phyloP scores from a whole-genome alignment of 176 grass and related monocot genomes.

The Bothriochloa decipiens region DNA sequence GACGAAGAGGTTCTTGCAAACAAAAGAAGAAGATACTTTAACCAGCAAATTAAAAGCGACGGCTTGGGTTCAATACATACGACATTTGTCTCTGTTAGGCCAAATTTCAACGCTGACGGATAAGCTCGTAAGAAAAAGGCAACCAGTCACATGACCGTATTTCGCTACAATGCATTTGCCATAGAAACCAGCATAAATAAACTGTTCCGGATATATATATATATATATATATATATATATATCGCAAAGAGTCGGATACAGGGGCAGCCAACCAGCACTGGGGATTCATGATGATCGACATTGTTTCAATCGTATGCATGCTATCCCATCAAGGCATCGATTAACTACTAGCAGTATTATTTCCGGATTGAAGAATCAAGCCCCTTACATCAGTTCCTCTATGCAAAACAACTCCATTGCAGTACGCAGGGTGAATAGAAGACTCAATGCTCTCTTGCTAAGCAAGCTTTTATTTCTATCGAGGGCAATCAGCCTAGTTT shows the following conservation, averaged over 20 bases:
- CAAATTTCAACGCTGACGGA: slow-evolving; percentile 31
- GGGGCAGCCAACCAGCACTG: too few relatives aligned
- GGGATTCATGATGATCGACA: not conserved
- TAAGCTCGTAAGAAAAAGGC: slow-evolving; percentile 17
- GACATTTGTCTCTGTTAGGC: slow-evolving; percentile 22
- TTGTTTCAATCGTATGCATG: not conserved
- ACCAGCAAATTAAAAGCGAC: not conserved
- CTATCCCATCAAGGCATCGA: not conserved
- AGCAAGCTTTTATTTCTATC: too few relatives aligned
- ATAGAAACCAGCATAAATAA: not conserved
- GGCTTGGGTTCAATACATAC: not conserved
- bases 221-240: too few relatives aligned
- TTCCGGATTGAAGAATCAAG: too few relatives aligned
- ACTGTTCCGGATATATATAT: not conserved
- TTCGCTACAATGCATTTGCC: not conserved
- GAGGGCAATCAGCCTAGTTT: too few relatives aligned
- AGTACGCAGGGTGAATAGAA: too few relatives aligned
- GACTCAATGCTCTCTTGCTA: too few relatives aligned
- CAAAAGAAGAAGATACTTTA: not conserved
- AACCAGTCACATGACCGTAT: slow-evolving; percentile 29
- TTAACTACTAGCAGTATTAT: not conserved
- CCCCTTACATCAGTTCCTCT: too few relatives aligned
- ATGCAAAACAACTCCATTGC: too few relatives aligned
- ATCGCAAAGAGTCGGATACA: too few relatives aligned
- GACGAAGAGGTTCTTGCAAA: not conserved